Conservation (phyloP, 352 stramenopile species). For the Pythium biforme region DNA sequence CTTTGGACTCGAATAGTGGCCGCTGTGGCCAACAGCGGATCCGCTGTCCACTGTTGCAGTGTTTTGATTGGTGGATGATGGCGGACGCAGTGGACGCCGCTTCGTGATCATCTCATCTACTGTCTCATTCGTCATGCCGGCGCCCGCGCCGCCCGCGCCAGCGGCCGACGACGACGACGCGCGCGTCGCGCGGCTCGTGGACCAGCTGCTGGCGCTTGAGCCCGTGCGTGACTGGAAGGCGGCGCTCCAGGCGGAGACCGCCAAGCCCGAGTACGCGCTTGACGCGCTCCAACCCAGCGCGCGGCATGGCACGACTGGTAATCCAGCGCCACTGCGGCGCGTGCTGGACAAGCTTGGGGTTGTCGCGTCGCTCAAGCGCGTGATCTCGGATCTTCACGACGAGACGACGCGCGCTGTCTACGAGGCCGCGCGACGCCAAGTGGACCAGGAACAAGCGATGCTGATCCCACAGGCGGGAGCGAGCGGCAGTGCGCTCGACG, state of each 20-base stretch:
- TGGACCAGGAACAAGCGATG: slow-evolving; percentile 28
- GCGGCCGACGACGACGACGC: slow-evolving; percentile 63
- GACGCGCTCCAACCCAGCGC: slow-evolving; percentile 28
- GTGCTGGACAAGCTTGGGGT: slow-evolving; percentile 63
- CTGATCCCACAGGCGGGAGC: slow-evolving; percentile 29
- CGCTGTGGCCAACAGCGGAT: background rate
- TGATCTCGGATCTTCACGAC: slow-evolving; percentile 60
- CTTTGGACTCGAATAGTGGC: slow-evolving; percentile 1
- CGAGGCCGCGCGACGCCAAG: slow-evolving; percentile 27
- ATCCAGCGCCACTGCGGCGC: slow-evolving; percentile 34
- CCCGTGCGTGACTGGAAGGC: slow-evolving; percentile 55
- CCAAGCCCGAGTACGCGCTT: slow-evolving; percentile 42
- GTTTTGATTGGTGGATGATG: background rate
- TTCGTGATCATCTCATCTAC: background rate
- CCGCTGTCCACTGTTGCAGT: background rate
- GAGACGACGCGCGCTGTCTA: slow-evolving; percentile 29
- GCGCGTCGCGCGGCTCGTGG: slow-evolving; percentile 43
- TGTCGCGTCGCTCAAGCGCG: slow-evolving; percentile 47
- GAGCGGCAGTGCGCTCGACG: slow-evolving; percentile 39
- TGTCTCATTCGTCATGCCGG: background rate
- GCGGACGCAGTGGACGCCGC: background rate
- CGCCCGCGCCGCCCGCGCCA: slow-evolving; percentile 8
- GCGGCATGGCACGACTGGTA: background rate
- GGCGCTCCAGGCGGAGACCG: slow-evolving; percentile 46
- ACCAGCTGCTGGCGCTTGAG: slow-evolving; percentile 42